Base-by-base conservation (phyloP, 768 basidiomycete species). In the Mycena floridula region DNA sequence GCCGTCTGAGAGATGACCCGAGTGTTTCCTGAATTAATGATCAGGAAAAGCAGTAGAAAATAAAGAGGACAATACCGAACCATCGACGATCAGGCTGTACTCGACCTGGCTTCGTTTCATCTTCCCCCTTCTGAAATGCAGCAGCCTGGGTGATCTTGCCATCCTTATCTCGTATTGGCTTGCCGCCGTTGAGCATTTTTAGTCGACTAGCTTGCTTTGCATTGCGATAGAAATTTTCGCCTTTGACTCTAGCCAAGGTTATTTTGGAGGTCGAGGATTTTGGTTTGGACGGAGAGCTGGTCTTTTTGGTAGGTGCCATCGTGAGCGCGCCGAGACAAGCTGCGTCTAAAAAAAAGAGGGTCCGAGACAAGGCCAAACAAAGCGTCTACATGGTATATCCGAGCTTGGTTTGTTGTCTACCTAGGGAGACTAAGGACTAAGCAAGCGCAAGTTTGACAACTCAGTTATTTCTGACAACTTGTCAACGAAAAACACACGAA, bases 141-240 rank as follows among this genome's bases (percentile, higher is more conserved):
- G 96, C 95, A 42, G 91, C 92, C 64, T 94, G 75, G 50, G 88
- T 78, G 58, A 98, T 82, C 64, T 93, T 95, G 45, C 96, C 96
- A 51, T 91, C 85, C 56, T 78, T 80, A 69, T 97, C 90, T 37
- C 91, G 77, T 22, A 96, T 74, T 49, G 95, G 81, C 68, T 93
- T 93, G 27, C 92, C 92, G 48, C 94, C 86, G 46, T 76, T 88
- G 56, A 96, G 78, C 85, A 99, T 86, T 72, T 96, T 97, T 44
- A 93, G 78, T 48, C 85, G 73, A 24, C 73, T 69, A 27, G 82
- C 91, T 56, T 81, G 73, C 61, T 97, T 97, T 36, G 91, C 93
- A 85, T 93, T 81, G 64, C 93, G 89, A 69, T 96, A 99, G 71
- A 97, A 98, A 63, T 95, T 99, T 70, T 96, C 92, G 58, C 93